These are phyloP conservation scores for Candida odintsovae DNA, from an alignment of 805 yeast genomes.

Conservation along the genomic window DNA sequence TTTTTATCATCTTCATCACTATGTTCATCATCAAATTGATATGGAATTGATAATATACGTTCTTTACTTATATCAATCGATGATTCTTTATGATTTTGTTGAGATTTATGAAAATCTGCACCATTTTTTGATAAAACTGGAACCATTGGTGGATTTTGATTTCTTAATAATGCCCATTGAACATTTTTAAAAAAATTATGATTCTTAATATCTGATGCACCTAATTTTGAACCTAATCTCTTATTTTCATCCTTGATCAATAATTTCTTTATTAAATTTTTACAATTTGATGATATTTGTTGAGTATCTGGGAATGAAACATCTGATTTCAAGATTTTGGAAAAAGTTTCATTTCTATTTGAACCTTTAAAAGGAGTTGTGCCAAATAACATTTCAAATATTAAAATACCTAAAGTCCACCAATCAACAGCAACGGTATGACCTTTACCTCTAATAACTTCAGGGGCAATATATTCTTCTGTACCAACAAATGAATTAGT, in stretches of 20 bases:
- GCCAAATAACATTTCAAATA: conserved; percentile 93
- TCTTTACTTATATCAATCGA: conserved; percentile 27
- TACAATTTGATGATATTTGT: conserved; percentile 68
- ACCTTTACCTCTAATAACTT: conserved; percentile 93
- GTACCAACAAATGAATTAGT: conserved; percentile 99
- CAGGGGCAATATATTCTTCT: conserved; percentile 98
- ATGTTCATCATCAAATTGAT: conserved; percentile 1
- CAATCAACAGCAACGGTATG: conserved; percentile 98
- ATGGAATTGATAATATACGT: conserved; percentile 13
- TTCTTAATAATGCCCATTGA: conserved; percentile 93
- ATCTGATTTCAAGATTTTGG: conserved; percentile 79
- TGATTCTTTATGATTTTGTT: conserved; percentile 14
- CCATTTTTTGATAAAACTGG: conserved; percentile 64
- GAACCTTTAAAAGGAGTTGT: conserved; percentile 95
- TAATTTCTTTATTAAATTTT: conserved; percentile 71
- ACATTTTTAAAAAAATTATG: conserved; percentile 88
- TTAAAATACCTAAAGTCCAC: conserved; percentile 97
- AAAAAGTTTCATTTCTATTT: conserved; percentile 83
- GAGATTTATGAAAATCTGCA: conserved; percentile 40
- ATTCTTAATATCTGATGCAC: conserved; percentile 90
- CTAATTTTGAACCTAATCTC: conserved; percentile 85
- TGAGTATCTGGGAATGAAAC: conserved; percentile 71
- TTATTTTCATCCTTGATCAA: conserved; percentile 84
- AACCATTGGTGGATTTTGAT: conserved; percentile 92
- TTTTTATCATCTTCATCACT: conserved; percentile 19